A percentile compares a stretch with the other conserved stretches of the same genome.
These are phyloP conservation scores for Acanthamoeba sp. DNA, from an alignment of 208 protist species.

Conservation along the genomic window DNA sequence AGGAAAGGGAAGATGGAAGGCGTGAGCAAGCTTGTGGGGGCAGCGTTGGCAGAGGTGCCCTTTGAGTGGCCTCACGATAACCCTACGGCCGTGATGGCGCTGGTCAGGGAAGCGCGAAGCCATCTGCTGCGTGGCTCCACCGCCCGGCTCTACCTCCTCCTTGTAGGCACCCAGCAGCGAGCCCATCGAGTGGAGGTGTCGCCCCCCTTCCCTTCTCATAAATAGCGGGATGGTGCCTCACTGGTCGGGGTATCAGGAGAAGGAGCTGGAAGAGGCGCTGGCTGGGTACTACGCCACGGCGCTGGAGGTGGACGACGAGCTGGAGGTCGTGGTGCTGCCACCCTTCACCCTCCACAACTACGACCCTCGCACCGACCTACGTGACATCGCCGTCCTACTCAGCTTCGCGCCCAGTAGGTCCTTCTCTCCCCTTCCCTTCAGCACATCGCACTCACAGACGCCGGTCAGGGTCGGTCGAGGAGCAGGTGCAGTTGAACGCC, in stretches of 20 bases:
- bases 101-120: background rate
- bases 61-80: background rate
- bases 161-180: background rate
- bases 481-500: slow-evolving; percentile 2
- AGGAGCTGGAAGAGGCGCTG: slow-evolving; percentile 13
- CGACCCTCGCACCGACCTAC: slow-evolving; percentile 36
- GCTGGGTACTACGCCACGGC: slow-evolving; percentile 42
- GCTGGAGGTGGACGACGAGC: slow-evolving; percentile 11
- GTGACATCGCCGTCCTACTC: background rate
- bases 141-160: background rate
- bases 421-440: background rate
- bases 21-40: background rate
- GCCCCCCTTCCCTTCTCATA: background rate
- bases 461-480: background rate
- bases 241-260: no score
- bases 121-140: background rate
- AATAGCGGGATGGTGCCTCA: background rate
- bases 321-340: slow-evolving; percentile 14
- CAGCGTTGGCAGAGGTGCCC: background rate
- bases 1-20: background rate
- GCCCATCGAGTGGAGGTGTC: background rate
- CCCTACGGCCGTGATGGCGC: background rate
- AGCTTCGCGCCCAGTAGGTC: background rate
- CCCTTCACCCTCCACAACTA: background rate
- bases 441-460: no score